Evolutionary conservation across 805 yeast genomes (phyloP).

Genomic region (Yarrowia divulgata): DNA sequence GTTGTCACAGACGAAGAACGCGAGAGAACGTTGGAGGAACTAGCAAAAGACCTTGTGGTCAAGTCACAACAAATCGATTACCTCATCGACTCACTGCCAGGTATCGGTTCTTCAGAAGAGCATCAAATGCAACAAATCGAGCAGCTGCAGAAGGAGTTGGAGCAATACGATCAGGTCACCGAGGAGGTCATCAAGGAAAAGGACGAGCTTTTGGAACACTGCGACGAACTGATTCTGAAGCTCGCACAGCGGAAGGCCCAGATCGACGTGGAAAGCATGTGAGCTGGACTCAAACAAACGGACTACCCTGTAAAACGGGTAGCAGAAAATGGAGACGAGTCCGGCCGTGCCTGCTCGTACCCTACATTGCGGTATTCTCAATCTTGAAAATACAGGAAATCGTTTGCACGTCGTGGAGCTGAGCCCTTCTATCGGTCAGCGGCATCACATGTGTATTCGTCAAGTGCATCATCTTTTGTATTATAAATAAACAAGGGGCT

Average conservation of each 20-base stretch:
- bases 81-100: constrained; percentile 88
- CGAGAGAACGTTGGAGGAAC: constrained; percentile 67
- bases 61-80: constrained; percentile 87
- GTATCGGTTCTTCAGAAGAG: constrained; percentile 82
- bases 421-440: neutral
- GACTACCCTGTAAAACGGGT: neutral
- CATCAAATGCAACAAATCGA: constrained; percentile 73
- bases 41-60: constrained; percentile 82
- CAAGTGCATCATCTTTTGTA: constrained; percentile 3
- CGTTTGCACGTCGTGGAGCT: neutral
- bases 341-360: neutral
- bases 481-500: constrained; percentile 7
- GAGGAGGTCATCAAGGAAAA: constrained; percentile 32
- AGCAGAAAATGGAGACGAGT: neutral
- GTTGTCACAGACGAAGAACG: constrained; percentile 50
- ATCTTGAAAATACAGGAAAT: neutral
- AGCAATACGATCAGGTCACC: constrained; percentile 65
- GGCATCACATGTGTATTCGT: neutral
- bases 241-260: constrained; percentile 29
- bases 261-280: constrained; percentile 29
- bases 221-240: constrained; percentile 30
- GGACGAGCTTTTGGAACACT: constrained; percentile 18
- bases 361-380: neutral
- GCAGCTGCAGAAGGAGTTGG: constrained; percentile 66
- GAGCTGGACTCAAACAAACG: neutral